Percentiles rank a stretch among this genome's conserved stretches.
Conservation (phyloP, 2,329 filamentous ascomycete genomes). For the Rugonectria rugulosa region DNA sequence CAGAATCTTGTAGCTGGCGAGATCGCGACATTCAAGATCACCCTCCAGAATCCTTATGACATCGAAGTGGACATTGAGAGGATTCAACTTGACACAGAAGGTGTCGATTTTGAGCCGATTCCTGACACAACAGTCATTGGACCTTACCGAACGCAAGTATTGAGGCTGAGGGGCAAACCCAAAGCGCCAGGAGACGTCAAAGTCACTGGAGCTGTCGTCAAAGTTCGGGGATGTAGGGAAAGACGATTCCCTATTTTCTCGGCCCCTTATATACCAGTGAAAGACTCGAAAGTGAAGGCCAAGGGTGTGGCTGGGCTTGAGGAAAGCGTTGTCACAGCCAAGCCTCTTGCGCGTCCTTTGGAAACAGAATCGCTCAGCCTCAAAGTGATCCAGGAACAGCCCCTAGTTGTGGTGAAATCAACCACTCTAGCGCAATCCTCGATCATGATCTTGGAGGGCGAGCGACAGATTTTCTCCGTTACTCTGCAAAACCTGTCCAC, state of each 20-base stretch:
- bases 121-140: slow-evolving; percentile 74
- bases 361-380: slow-evolving; percentile 65
- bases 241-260: slow-evolving; percentile 85
- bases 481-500: slow-evolving; percentile 81
- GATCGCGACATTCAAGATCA: slow-evolving; percentile 78
- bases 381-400: slow-evolving; percentile 81
- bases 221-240: slow-evolving; percentile 81
- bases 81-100: slow-evolving; percentile 76
- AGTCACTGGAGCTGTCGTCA: slow-evolving; percentile 80
- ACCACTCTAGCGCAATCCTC: slow-evolving; percentile 84
- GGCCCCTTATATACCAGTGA: slow-evolving; percentile 75
- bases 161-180: slow-evolving; percentile 75
- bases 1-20: slow-evolving; percentile 84
- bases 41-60: slow-evolving; percentile 93
- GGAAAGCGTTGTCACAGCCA: slow-evolving; percentile 48
- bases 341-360: slow-evolving; percentile 49
- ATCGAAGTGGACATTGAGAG: slow-evolving; percentile 90
- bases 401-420: slow-evolving; percentile 76
- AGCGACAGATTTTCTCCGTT: slow-evolving; percentile 78
- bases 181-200: slow-evolving; percentile 71
- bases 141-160: slow-evolving; percentile 81
- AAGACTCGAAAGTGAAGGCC: slow-evolving; percentile 77
- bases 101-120: slow-evolving; percentile 73
- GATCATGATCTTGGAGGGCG: slow-evolving; percentile 92
- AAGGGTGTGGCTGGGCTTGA: slow-evolving; percentile 71